A percentile compares a stretch with the other conserved stretches of the same genome.
phyloP scores from a whole-genome alignment of 768 basidiomycete genomes.

The Lactarius tabidus region DNA sequence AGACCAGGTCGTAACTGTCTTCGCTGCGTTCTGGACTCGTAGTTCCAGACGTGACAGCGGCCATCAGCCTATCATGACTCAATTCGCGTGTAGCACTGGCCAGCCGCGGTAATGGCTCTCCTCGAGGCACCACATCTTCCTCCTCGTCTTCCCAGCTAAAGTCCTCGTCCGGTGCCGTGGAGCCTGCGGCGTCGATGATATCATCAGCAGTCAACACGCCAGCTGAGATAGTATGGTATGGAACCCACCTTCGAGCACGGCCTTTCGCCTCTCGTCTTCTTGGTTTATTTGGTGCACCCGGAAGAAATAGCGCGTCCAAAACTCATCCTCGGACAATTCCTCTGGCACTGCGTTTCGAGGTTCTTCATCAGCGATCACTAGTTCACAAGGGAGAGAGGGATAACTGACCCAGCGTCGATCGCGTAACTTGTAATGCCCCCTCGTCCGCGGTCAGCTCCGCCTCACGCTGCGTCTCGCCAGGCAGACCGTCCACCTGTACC shows the following conservation, averaged over 20 bases:
- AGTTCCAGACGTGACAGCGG: slow-evolving; percentile 24
- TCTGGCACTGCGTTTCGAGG: slow-evolving; percentile 55
- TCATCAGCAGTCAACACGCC: neutral
- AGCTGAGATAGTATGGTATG: neutral
- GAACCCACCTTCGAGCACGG: slow-evolving; percentile 61
- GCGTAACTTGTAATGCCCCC: slow-evolving; percentile 46
- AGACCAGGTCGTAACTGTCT: slow-evolving; percentile 37
- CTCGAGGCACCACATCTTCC: slow-evolving; percentile 46
- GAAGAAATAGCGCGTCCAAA: slow-evolving; percentile 93
- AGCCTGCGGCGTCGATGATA: slow-evolving; percentile 36
- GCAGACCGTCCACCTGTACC: slow-evolving; percentile 48
- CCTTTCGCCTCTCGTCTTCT: slow-evolving; percentile 78
- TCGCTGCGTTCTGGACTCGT: slow-evolving; percentile 34
- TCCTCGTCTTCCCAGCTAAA: slow-evolving; percentile 93
- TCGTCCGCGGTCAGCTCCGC: slow-evolving; percentile 48
- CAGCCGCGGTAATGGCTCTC: neutral
- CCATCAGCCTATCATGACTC: slow-evolving; percentile 13
- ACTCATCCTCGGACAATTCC: slow-evolving; percentile 55
- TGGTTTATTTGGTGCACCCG: slow-evolving; percentile 71
- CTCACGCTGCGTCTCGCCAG: slow-evolving; percentile 51
- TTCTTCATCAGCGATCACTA: neutral
- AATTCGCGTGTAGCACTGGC: neutral
- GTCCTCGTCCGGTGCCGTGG: slow-evolving; percentile 72
- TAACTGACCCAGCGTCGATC: slow-evolving; percentile 55
- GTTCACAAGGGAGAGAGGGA: neutral